phyloP scores from a whole-genome alignment of 1,139 yeast genomes.

The Candida tunisiensis region DNA sequence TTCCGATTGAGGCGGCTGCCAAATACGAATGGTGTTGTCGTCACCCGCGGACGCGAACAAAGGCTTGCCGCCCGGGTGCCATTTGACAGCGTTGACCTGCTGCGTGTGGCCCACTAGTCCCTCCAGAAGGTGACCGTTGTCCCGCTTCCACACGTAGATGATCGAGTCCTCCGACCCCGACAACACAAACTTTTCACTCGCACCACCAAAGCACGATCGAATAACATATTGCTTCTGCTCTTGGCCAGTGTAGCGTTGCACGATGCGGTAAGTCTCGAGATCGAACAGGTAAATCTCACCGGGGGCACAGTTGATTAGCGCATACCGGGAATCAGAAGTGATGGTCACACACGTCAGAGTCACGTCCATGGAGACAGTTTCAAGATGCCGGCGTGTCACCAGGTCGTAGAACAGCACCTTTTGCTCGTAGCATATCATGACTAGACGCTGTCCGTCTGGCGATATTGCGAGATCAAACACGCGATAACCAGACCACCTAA shows the following conservation, averaged over 20 bases:
- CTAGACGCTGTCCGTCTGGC: slow-evolving; percentile 42
- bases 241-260: slow-evolving; percentile 55
- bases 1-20: too few species aligned
- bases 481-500: not conserved
- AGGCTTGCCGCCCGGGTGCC: slow-evolving; percentile 40
- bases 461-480: slow-evolving; percentile 54
- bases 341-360: slow-evolving; percentile 33
- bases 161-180: slow-evolving; percentile 79
- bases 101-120: slow-evolving; percentile 48
- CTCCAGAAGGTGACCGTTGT: slow-evolving; percentile 53
- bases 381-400: slow-evolving; percentile 10
- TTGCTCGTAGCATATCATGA: slow-evolving; percentile 44
- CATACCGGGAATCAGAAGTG: slow-evolving; percentile 27
- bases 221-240: slow-evolving; percentile 34
- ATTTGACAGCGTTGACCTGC: slow-evolving; percentile 57
- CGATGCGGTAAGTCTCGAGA: slow-evolving; percentile 28
- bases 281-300: slow-evolving; percentile 78
- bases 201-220: slow-evolving; percentile 63
- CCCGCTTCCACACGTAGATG: slow-evolving; percentile 67
- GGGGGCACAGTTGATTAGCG: slow-evolving; percentile 52
- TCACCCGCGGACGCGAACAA: slow-evolving; percentile 79
- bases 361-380: slow-evolving; percentile 19
- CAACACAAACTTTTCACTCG: slow-evolving; percentile 49
- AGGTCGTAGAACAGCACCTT: slow-evolving; percentile 36
- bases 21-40: slow-evolving; percentile 30